Evolutionary conservation across 306 rosid species (phyloP).

Genomic region (Cucurbita maxima): DNA sequence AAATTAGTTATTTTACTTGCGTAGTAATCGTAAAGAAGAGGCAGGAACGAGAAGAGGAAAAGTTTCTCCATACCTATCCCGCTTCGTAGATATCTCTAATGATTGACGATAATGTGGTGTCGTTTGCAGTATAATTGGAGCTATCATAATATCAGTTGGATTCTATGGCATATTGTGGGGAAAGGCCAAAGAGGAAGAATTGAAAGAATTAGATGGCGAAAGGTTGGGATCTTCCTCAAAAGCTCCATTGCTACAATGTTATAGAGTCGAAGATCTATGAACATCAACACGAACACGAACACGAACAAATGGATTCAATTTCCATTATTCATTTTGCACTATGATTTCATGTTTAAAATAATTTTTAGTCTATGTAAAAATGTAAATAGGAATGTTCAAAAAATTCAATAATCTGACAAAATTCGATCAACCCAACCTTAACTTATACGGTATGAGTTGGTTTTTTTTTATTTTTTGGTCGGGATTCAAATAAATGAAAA

Average conservation of each 20-base stretch:
- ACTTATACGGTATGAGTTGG: too few relatives aligned
- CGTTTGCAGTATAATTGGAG: conserved; percentile 62
- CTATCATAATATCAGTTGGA: conserved; percentile 54
- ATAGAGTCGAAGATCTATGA: not conserved
- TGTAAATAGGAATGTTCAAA: not conserved
- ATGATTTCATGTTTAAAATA: not conserved
- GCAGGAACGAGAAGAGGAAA: too few relatives aligned
- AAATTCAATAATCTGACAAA: too few relatives aligned
- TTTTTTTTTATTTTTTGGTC: too few relatives aligned
- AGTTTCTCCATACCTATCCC: too few relatives aligned
- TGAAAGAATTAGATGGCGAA: conserved; percentile 5
- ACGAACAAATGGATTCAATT: not conserved
- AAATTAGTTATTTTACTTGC: too few relatives aligned
- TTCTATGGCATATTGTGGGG: conserved; percentile 81
- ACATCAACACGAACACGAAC: not conserved
- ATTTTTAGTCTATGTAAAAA: not conserved
- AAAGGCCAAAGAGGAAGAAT: conserved; percentile 47
- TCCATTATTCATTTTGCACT: not conserved
- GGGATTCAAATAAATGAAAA: too few relatives aligned
- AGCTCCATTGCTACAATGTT: not conserved
- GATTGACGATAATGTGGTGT: too few relatives aligned
- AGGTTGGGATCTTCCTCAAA: not conserved
- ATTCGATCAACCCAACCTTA: too few relatives aligned
- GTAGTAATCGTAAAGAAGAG: too few relatives aligned
- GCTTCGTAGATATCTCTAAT: too few relatives aligned